Base-by-base conservation (phyloP, 768 basidiomycete genomes). In the Leccinum longicurvipes region DNA sequence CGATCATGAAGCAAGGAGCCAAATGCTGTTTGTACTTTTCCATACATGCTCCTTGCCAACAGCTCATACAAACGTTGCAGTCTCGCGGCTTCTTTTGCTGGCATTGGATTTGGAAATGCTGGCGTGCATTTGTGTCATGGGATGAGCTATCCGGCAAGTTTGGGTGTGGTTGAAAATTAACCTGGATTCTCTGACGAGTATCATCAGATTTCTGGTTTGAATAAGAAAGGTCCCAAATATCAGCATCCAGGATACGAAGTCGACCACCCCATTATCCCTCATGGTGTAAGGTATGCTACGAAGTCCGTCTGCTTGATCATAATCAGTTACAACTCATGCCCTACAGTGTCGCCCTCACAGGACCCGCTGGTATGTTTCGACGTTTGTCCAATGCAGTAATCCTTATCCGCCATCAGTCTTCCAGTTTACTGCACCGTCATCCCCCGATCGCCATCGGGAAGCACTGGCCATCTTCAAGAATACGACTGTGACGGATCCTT, bases 71-170 rank as follows among this genome's bases (percentile, higher is more conserved):
- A 5, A 2, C 19, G 45, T 32, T 25, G 21, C 48, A 94, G 93
- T 29, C 77, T 98, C 56, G 94, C 94, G 1, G 83, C 94, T 12
- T 93, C 93, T 12, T 94, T 96, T 58, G 95, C 95, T 59, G 95
- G 95, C 31, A 96, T 96, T 46, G 94, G 95, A 1, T 95, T 95
- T 62, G 93, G 93, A 29, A 94, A 93, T 65, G 93, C 94, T 10
- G 93, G 93, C 5, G 91, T 94, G 4, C 93, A 94, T 72, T 67
- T 95, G 50, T 93, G 91, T 62, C 92, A 93, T 63, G 92, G 91
- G 50, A 91, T 92, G 79, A 90, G 89, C 64, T 91, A 91, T 63
- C 90, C 89, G 5, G 91, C 91, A 64, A 58, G 83, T 8, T 8
- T 25, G 21, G 10, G 39, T 2, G 39, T 31, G 8, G 32, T 56